A percentile compares a stretch with the other conserved stretches of the same genome.
Conservation (phyloP, 306 rosid genomes). For the Prunus mume region DNA sequence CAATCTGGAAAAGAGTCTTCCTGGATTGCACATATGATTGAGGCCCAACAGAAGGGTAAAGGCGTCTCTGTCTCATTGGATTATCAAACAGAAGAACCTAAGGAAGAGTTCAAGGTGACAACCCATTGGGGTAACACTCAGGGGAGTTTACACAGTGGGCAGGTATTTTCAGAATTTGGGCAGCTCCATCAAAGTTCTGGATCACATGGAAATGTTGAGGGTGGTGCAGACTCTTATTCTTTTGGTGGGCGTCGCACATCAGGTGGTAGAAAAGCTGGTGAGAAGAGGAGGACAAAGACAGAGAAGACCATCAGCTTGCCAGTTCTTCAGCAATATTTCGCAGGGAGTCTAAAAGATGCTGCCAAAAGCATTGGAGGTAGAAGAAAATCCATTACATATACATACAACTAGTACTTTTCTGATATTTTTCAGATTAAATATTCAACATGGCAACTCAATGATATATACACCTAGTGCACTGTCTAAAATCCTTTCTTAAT, state of each 20-base stretch:
- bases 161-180: conserved; percentile 35
- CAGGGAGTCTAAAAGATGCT: conserved; percentile 43
- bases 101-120: conserved; percentile 49
- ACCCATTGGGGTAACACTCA: conserved; percentile 35
- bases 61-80: conserved; percentile 46
- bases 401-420: background rate
- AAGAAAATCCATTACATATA: background rate
- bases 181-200: conserved; percentile 34
- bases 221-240: conserved; percentile 39
- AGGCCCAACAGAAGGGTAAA: conserved; percentile 51
- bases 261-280: conserved; percentile 50
- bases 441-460: background rate
- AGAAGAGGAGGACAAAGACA: conserved; percentile 54
- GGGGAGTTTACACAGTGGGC: conserved; percentile 13
- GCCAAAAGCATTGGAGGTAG: conserved; percentile 38
- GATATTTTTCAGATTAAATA: background rate
- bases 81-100: conserved; percentile 38
- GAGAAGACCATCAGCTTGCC: conserved; percentile 66
- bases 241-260: conserved; percentile 33
- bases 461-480: background rate
- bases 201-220: conserved; percentile 32
- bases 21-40: conserved; percentile 59
- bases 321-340: conserved; percentile 54
- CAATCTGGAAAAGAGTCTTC: conserved; percentile 29
- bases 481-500: background rate